These are phyloP conservation scores for Marasmius fiardii DNA, from an alignment of 1,284 basidiomycete genomes.

Conservation along the genomic window DNA sequence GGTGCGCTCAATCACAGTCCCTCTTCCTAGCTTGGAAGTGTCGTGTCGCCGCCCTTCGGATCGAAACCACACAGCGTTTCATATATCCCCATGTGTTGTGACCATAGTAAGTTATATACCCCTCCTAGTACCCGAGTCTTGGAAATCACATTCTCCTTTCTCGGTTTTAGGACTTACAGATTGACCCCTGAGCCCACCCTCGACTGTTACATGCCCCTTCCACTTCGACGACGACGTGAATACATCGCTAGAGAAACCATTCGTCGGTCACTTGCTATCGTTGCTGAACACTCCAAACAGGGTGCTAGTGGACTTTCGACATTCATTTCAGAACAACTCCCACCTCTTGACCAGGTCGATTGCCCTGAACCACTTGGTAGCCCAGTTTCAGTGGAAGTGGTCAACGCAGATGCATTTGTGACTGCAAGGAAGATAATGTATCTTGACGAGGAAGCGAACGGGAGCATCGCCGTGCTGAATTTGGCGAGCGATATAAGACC, in stretches of 20 bases:
- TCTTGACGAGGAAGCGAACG: conserved; percentile 20
- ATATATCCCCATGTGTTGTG: too few species aligned
- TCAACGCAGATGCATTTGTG: conserved; percentile 37
- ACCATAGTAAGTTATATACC: too few species aligned
- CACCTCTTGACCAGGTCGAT: conserved; percentile 22
- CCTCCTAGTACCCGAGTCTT: too few species aligned
- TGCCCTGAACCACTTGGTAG: conserved; percentile 20
- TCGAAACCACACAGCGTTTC: too few species aligned
- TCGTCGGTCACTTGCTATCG: conserved; percentile 24
- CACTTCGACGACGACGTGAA: not conserved
- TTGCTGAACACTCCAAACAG: conserved; percentile 23
- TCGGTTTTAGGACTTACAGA: not conserved
- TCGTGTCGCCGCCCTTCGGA: too few species aligned
- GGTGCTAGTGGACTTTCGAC: conserved; percentile 31
- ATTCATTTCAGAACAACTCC: conserved; percentile 31
- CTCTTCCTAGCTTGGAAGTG: too few species aligned
- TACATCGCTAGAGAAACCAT: conserved; percentile 32
- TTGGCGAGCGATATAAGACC: conserved; percentile 37
- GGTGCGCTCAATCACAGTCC: too few species aligned
- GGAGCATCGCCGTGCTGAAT: conserved; percentile 37
- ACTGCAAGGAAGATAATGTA: conserved; percentile 31
- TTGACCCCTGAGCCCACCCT: not conserved
- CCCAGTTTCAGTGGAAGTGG: conserved; percentile 23
- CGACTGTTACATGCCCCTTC: not conserved
- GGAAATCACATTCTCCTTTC: not conserved